Evolutionary conservation across 768 basidiomycete genomes (phyloP), one percentile per base, ranked within the genome.

Genomic region (Mycena polygramma): DNA sequence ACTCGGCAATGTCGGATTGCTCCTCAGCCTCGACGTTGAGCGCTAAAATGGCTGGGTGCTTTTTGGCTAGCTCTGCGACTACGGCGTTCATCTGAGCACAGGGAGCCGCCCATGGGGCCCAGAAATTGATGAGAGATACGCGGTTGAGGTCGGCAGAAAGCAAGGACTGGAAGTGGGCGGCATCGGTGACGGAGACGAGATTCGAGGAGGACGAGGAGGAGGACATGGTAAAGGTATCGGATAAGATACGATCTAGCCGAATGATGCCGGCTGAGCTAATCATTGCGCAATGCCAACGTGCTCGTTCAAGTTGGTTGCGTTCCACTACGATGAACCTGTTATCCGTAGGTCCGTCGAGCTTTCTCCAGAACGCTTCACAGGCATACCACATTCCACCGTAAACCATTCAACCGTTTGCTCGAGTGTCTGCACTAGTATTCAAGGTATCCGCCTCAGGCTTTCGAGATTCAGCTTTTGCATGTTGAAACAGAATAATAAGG

Each of bases 71-170:
- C 75, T 94, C 92, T 11, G 76, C 69, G 20, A 93, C 88, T 7
- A 96, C 89, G 52, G 90, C 84, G 82, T 96, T 96, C 92, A 98
- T 97, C 75, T 92, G 87, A 75, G 87, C 86, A 85, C 97, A 99
- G 24, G 96, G 96, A 70, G 89, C 93, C 0, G 96, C 98, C 95
- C 95, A 93, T 80, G 89, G 84, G 51, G 97, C 94, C 93, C 96
- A 97, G 80, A 98, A 99, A 82, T 94, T 95, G 77, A 98, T 90
- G 45, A 97, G 84, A 6, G 96, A 96, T 26, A 97, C 87, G 24
- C 94, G 85, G 22, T 87, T 81, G 41, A 99, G 88, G 81, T 99
- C 97, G 24, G 80, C 76, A 0, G 90, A 91, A 55, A 98, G 89
- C 11, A 94, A 80, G 9, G 82, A 76, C 78, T 94, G 90, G 82